phyloP scores from a whole-genome alignment of 2,329 filamentous ascomycete genomes.

The Geosmithia putterillii region DNA sequence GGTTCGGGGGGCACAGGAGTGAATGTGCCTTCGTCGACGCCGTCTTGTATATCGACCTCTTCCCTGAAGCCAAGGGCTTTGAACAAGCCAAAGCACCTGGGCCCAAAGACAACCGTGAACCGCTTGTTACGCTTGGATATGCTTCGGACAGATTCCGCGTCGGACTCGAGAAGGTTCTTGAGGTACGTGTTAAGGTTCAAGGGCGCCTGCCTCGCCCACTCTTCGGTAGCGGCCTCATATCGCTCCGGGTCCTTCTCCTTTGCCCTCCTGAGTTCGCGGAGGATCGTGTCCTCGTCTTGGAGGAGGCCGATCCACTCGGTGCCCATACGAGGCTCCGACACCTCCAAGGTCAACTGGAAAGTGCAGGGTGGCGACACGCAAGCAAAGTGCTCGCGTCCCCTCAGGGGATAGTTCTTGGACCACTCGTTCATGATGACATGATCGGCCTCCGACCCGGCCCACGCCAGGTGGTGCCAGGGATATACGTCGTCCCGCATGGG shows the following conservation, averaged over 20 bases:
- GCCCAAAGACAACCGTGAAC: conserved; percentile 40
- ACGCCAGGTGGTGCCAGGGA: conserved; percentile 25
- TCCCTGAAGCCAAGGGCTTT: conserved; percentile 35
- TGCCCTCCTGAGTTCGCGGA: conserved; percentile 22
- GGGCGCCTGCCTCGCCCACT: conserved; percentile 26
- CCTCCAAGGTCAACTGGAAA: conserved; percentile 30
- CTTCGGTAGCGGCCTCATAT: conserved; percentile 28
- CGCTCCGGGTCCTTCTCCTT: conserved; percentile 32
- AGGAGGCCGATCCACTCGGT: conserved; percentile 28
- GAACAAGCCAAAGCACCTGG: conserved; percentile 35
- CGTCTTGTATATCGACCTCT: conserved; percentile 17
- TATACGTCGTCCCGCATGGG: conserved; percentile 19
- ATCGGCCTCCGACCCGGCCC: conserved; percentile 17
- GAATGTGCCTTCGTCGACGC: conserved; percentile 24
- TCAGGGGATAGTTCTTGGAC: conserved; percentile 24
- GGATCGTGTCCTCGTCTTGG: conserved; percentile 30
- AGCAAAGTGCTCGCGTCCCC: conserved; percentile 21
- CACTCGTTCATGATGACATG: conserved; percentile 10
- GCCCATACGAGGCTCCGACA: conserved; percentile 35
- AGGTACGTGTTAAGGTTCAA: conserved; percentile 38
- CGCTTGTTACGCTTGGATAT: conserved; percentile 46
- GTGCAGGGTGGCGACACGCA: conserved; percentile 30
- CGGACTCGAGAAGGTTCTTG: conserved; percentile 30
- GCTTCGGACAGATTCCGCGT: conserved; percentile 22
- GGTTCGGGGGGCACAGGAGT: conserved; percentile 20